These are phyloP conservation scores for Rubroshorea leprosula DNA, from an alignment of 345 rosid genomes.

Conservation along the genomic window DNA sequence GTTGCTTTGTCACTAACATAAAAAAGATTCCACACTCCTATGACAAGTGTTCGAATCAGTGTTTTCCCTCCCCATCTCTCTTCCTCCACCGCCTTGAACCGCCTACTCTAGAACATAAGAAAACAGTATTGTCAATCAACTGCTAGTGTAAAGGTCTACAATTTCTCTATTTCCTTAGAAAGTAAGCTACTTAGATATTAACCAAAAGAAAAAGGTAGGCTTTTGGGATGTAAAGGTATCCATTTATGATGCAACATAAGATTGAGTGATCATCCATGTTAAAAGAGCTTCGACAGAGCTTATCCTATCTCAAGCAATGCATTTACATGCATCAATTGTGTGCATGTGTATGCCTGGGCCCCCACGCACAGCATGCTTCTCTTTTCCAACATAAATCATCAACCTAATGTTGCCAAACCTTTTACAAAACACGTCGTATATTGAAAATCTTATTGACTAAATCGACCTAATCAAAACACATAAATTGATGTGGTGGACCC, in stretches of 20 bases:
- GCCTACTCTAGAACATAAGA: neutral
- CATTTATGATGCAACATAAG: too few species aligned
- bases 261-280: too few species aligned
- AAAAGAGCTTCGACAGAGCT: neutral
- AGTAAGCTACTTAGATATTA: neutral
- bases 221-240: too few species aligned
- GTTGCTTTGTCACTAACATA: too few species aligned
- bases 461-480: neutral
- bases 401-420: neutral
- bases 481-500: neutral
- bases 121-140: neutral
- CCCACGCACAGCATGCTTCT: neutral
- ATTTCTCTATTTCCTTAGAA: neutral
- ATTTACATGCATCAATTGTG: neutral
- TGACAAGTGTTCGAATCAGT: too few species aligned
- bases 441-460: neutral
- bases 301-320: neutral
- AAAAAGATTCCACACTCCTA: too few species aligned
- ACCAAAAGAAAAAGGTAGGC: too few species aligned
- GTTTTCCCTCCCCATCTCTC: too few species aligned
- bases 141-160: neutral
- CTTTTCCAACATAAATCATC: too few species aligned
- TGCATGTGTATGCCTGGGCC: neutral
- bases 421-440: neutral
- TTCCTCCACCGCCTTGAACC: too few species aligned